These are phyloP conservation scores for Geotrichum siamense DNA, from an alignment of 1,139 yeast genomes.

Conservation along the genomic window DNA sequence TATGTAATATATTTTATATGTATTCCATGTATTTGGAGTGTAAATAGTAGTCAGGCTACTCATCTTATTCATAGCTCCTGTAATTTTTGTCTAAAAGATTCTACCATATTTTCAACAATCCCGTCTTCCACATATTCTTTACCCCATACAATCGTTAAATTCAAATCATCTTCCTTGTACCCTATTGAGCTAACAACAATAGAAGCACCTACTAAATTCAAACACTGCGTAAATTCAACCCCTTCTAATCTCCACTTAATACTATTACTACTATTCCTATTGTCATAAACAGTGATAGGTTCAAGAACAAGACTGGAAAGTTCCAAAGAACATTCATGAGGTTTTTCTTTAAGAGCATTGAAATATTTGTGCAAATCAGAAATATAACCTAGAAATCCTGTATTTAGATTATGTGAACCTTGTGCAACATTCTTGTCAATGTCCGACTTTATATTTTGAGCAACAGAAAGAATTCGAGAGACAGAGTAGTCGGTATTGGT, in stretches of 20 bases:
- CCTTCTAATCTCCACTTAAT: slow-evolving; percentile 9
- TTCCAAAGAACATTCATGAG: slow-evolving; percentile 8
- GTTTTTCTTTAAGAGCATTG: neutral
- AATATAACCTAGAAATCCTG: slow-evolving; percentile 13
- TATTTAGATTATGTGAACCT: slow-evolving; percentile 8
- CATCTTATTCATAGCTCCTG: too few relatives aligned
- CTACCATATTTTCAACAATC: neutral
- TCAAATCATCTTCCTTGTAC: slow-evolving; percentile 8
- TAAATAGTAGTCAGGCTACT: too few relatives aligned
- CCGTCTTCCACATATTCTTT: slow-evolving; percentile 2
- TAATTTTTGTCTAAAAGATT: neutral
- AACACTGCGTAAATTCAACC: slow-evolving; percentile 9
- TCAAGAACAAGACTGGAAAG: slow-evolving; percentile 8
- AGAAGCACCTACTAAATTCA: slow-evolving; percentile 4
- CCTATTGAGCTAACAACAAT: slow-evolving; percentile 1
- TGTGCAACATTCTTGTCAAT: slow-evolving; percentile 2
- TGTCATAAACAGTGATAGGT: neutral
- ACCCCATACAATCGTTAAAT: slow-evolving; percentile 9
- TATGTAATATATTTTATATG: too few relatives aligned
- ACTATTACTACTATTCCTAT: neutral
- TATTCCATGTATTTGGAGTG: too few relatives aligned
- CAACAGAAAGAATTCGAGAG: slow-evolving; percentile 3
- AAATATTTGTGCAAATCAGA: slow-evolving; percentile 5
- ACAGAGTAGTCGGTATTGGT: neutral
- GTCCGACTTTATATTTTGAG: neutral